These are phyloP conservation scores for Coemansia umbellata DNA, from an alignment of 192 early-diverging fungal species.

Conservation along the genomic window DNA sequence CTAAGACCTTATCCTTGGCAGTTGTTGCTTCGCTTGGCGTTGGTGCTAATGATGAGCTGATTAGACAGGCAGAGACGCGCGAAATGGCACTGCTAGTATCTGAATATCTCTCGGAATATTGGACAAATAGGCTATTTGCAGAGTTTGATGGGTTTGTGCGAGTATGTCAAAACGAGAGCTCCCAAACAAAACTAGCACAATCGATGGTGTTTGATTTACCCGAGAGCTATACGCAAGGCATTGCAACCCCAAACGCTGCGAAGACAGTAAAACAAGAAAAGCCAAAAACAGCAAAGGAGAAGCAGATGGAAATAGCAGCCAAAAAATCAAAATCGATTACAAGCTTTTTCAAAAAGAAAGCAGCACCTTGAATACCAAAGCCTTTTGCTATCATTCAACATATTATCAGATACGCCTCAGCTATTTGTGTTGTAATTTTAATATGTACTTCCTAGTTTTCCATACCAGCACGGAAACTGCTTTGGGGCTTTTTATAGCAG, in stretches of 20 bases:
- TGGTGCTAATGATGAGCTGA: slow-evolving; percentile 1
- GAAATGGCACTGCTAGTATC: slow-evolving; percentile 42
- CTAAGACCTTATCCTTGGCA: not conserved
- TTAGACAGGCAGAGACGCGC: slow-evolving; percentile 3
- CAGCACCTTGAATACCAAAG: not conserved
- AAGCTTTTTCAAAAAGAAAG: slow-evolving; percentile 37
- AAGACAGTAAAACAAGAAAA: slow-evolving; percentile 7
- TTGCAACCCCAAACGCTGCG: slow-evolving; percentile 3
- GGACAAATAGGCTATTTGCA: slow-evolving; percentile 13
- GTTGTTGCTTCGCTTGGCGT: not conserved
- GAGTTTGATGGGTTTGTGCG: slow-evolving; percentile 25
- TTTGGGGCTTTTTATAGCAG: too few relatives aligned
- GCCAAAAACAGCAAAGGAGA: slow-evolving; percentile 42
- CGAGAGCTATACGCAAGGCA: slow-evolving; percentile 24
- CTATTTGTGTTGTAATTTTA: too few relatives aligned
- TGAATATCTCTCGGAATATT: slow-evolving; percentile 31
- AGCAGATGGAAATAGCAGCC: slow-evolving; percentile 39
- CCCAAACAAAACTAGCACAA: slow-evolving; percentile 2
- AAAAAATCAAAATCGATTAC: slow-evolving; percentile 39
- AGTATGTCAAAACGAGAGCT: slow-evolving; percentile 10
- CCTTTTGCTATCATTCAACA: too few relatives aligned
- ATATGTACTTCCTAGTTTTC: too few relatives aligned
- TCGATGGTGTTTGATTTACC: slow-evolving; percentile 27
- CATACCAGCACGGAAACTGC: too few relatives aligned
- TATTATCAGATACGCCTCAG: too few relatives aligned